Percentiles rank a stretch among this genome's conserved stretches.
phyloP scores from a whole-genome alignment of 257 asterid genomes.

The Capsicum chinense region DNA sequence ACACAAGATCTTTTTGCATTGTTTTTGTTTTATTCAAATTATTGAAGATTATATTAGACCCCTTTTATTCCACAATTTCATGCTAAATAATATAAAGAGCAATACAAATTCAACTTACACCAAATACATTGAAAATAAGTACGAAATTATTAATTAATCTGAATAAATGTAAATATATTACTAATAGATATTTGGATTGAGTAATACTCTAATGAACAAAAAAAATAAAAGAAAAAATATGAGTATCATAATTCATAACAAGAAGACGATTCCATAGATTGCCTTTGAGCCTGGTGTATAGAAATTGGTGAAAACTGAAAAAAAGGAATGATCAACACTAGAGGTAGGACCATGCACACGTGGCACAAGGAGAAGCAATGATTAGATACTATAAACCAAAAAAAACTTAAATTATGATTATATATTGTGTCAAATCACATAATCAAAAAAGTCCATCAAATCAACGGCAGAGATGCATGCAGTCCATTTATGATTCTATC shows the following conservation, averaged over 20 bases:
- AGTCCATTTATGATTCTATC: conserved; percentile 22
- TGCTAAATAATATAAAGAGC: background rate
- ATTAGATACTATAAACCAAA: background rate
- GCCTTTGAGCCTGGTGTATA: background rate
- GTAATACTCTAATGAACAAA: background rate
- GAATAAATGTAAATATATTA: too few relatives aligned
- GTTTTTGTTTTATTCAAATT: background rate
- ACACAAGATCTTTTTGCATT: background rate
- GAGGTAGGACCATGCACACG: background rate
- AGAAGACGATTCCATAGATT: background rate
- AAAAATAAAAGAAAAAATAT: background rate
- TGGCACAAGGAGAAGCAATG: conserved; percentile 10
- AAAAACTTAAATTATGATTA: background rate
- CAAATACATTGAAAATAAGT: background rate
- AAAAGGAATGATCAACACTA: background rate
- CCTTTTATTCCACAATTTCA: background rate
- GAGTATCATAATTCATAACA: too few relatives aligned
- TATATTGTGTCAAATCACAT: conserved; percentile 24
- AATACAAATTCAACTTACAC: background rate
- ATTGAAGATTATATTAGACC: background rate
- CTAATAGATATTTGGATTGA: too few relatives aligned
- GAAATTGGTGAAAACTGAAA: background rate
- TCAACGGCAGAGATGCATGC: conserved; percentile 26
- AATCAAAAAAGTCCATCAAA: conserved; percentile 10
- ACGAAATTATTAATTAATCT: too few relatives aligned